Percentiles rank a stretch among this genome's conserved stretches.
Conservation (phyloP, 2,329 filamentous ascomycete genomes). For the Aschersonia sp. region DNA sequence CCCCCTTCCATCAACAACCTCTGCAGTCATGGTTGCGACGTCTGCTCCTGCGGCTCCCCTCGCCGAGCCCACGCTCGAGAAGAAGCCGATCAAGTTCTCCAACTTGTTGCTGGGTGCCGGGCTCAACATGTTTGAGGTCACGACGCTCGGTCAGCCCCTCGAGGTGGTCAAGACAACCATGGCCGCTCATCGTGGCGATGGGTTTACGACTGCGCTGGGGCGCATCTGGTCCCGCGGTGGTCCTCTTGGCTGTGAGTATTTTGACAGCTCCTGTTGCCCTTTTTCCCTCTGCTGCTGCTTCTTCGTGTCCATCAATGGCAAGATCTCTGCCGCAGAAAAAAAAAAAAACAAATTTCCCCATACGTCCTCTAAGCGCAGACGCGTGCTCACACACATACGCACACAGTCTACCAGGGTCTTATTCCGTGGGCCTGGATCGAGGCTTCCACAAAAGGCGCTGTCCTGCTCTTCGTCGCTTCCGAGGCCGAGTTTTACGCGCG, state of each 20-base stretch:
- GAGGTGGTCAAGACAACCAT: slow-evolving; percentile 99
- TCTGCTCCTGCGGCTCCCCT: slow-evolving; percentile 36
- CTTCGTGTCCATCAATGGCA: not conserved
- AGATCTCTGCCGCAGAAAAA: not conserved
- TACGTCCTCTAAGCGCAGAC: too few relatives aligned
- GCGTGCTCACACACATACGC: not conserved
- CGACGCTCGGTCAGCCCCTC: slow-evolving; percentile 59
- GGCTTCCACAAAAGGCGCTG: slow-evolving; percentile 97
- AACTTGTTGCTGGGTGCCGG: slow-evolving; percentile 90
- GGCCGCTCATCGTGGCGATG: slow-evolving; percentile 88
- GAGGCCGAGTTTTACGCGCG: slow-evolving; percentile 95
- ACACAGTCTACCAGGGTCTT: slow-evolving; percentile 90
- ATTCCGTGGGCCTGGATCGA: slow-evolving; percentile 99
- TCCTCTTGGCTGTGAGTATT: slow-evolving; percentile 72
- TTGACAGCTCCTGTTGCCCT: not conserved
- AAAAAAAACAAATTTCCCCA: not conserved
- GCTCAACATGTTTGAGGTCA: slow-evolving; percentile 89
- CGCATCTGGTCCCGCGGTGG: slow-evolving; percentile 93
- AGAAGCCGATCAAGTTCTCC: slow-evolving; percentile 99
- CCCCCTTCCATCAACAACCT: slow-evolving; percentile 41
- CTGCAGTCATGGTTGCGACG: slow-evolving; percentile 48
- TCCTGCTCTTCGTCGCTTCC: slow-evolving; percentile 96
- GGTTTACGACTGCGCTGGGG: slow-evolving; percentile 65
- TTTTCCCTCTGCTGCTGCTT: not conserved
- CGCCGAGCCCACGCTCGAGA: slow-evolving; percentile 55